Conservation (phyloP, 805 yeast species). For the Kregervanrija fluxuum region DNA sequence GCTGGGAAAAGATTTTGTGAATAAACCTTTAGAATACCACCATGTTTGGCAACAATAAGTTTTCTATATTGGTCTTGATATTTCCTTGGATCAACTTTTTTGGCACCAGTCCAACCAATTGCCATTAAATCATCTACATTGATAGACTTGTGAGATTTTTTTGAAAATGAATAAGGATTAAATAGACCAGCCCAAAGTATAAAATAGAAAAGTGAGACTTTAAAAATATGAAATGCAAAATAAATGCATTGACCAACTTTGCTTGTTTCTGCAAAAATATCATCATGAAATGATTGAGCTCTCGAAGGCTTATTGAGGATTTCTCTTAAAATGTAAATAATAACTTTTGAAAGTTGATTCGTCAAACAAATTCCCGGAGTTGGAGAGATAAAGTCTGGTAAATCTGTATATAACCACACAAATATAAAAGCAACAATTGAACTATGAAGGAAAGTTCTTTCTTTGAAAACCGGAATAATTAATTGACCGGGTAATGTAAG, state of each 20-base stretch:
- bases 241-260: constrained; percentile 54
- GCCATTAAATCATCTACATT: constrained; percentile 49
- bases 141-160: constrained; percentile 24
- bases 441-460: constrained; percentile 35
- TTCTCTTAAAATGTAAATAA: constrained; percentile 22
- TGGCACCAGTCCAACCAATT: constrained; percentile 95
- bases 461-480: constrained; percentile 65
- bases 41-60: constrained; percentile 53
- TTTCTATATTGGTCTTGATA: constrained; percentile 67
- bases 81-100: constrained; percentile 60
- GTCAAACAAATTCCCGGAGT: constrained; percentile 88
- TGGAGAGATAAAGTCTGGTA: constrained; percentile 84
- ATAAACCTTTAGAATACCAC: constrained; percentile 73
- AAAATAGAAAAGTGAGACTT: constrained; percentile 47
- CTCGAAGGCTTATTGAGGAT: constrained; percentile 33
- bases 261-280: constrained; percentile 34
- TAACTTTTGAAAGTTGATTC: constrained; percentile 38
- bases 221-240: constrained; percentile 65
- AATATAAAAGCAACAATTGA: constrained; percentile 35
- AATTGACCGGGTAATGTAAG: constrained; percentile 88
- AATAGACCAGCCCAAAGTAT: constrained; percentile 62
- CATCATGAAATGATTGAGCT: constrained; percentile 43
- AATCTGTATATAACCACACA: constrained; percentile 85
- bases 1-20: constrained; percentile 59
- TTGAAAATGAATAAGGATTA: constrained; percentile 61